Base-by-base conservation (phyloP, 495 filamentous ascomycete species). In the Neurospora sp. region DNA sequence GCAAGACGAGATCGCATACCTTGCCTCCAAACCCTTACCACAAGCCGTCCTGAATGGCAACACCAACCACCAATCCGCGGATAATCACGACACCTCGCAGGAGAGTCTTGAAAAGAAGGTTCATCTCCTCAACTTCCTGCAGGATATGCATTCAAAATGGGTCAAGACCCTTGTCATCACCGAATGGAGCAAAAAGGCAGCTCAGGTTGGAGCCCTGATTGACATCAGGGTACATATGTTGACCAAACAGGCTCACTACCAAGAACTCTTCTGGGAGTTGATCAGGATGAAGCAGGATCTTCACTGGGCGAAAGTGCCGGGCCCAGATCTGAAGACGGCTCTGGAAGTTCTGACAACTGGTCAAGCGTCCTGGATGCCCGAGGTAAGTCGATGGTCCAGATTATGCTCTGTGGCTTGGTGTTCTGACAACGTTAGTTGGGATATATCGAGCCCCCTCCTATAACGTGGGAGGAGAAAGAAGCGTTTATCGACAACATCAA, bases 291-390 rank as follows among this genome's bases (percentile, higher is more conserved):
- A 96, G 81, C 80, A 86, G 73, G 86, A 89, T 70, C 85, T 96
- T 69, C 83, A 85, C 31, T 83, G 81, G 72, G 87, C 88, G 71
- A 85, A 92, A 79, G 84, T 96, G 68, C 92, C 92, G 12, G 95
- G 93, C 77, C 96, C 96, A 3, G 96, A 99, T 81, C 83, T 98
- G 35, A 90, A 89, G 79, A 98, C 96, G 3, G 96, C 96, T 8
- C 81, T 97, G 39, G 89, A 97, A 75, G 86, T 96, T 20, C 84
- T 99, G 70, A 90, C 91, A 9, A 91, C 87, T 35, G 93, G 93
- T 14, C 87, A 88, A 71, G 90, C 91, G 20, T 83, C 86, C 16
- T 91, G 90, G 86, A 88, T 96, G 84, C 90, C 93, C 68, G 91
- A 96, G 79, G 89, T 92, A 81, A 78, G 86, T 85, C 73, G 39